Evolutionary conservation across 1,139 yeast genomes (phyloP).

Genomic region (Blastobotrys niveus): DNA sequence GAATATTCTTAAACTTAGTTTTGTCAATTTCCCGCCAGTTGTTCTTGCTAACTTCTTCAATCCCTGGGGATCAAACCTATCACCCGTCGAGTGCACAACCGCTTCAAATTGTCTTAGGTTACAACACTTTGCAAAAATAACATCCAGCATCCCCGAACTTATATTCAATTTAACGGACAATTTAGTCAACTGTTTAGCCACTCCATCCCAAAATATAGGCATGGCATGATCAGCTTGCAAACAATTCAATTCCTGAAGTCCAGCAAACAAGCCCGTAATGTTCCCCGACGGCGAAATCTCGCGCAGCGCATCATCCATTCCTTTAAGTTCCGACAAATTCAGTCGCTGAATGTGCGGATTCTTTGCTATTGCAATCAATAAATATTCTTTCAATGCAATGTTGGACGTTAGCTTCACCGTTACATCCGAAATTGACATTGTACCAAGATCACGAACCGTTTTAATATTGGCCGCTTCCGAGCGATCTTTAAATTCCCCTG

Average conservation of each 20-base stretch:
- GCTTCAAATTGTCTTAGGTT: background rate
- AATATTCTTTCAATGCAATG: too few species aligned
- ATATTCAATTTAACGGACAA: background rate
- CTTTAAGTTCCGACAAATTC: background rate
- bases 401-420: too few species aligned
- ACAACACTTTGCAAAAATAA: background rate
- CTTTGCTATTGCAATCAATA: background rate
- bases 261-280: background rate
- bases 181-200: background rate
- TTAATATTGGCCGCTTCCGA: too few species aligned
- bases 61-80: constrained; percentile 1
- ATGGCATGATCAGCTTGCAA: background rate
- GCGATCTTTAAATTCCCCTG: too few species aligned
- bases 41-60: background rate
- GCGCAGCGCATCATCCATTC: background rate
- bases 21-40: background rate
- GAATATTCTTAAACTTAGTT: background rate
- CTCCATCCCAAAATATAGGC: constrained; percentile 1
- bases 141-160: background rate
- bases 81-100: background rate
- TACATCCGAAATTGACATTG: too few species aligned
- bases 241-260: background rate
- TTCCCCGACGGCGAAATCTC: background rate
- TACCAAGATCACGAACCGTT: too few species aligned
- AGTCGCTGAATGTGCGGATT: background rate